A percentile compares a stretch with the other conserved stretches of the same genome.
Evolutionary conservation across 192 early-diverging fungal genomes (phyloP).

Genomic region (Umbelopsis isabellina): DNA sequence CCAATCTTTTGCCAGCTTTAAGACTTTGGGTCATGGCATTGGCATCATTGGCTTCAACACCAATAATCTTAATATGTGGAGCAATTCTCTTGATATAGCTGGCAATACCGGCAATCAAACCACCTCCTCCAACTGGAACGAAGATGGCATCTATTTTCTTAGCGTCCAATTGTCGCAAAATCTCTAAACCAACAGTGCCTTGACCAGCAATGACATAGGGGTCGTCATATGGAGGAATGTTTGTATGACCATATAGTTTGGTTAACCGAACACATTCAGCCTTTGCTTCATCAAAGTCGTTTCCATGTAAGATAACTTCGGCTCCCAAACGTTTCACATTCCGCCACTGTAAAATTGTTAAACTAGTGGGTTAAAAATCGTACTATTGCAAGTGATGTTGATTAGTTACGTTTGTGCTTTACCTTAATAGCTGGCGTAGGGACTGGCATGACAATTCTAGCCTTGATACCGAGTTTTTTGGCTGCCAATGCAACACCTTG

Average conservation of each 20-base stretch:
- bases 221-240: constrained; percentile 98
- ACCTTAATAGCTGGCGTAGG: constrained; percentile 53
- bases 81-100: constrained; percentile 91
- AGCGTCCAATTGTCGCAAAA: constrained; percentile 65
- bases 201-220: constrained; percentile 99
- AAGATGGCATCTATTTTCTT: constrained; percentile 88
- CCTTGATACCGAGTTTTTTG: constrained; percentile 87
- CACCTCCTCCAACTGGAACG: constrained; percentile 92
- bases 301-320: constrained; percentile 84
- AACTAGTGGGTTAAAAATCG: not conserved
- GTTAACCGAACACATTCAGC: constrained; percentile 76
- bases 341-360: constrained; percentile 71
- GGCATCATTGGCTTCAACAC: constrained; percentile 90
- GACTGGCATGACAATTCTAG: constrained; percentile 98
- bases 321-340: constrained; percentile 93
- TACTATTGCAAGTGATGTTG: not conserved
- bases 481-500: constrained; percentile 96
- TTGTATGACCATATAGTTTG: constrained; percentile 71
- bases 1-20: constrained; percentile 61
- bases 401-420: not conserved
- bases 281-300: constrained; percentile 97
- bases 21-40: constrained; percentile 87
- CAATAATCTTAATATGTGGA: constrained; percentile 88
- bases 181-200: constrained; percentile 93
- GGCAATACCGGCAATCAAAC: constrained; percentile 89